Conservation (phyloP, 768 basidiomycete species). For the Trametes gibbosa region DNA sequence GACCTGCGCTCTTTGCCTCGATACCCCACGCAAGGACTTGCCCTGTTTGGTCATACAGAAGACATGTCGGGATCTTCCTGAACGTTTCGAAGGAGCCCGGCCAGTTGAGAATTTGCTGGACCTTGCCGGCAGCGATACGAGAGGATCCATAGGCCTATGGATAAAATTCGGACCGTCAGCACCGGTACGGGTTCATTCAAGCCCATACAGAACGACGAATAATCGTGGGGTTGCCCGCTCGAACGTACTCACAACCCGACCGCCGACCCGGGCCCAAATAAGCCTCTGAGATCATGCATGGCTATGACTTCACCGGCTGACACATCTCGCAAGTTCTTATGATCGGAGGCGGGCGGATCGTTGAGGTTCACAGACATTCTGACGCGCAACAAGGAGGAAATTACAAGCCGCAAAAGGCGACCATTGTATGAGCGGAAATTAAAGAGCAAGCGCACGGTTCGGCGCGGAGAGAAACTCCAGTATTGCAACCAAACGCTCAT, state of each 20-base stretch:
- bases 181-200: not conserved
- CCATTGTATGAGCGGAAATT: too few relatives aligned
- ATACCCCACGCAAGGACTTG: constrained; percentile 81
- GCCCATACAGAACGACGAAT: not conserved
- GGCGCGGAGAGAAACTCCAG: too few relatives aligned
- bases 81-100: constrained; percentile 84
- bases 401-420: too few relatives aligned
- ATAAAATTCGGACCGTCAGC: not conserved
- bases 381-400: too few relatives aligned
- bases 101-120: constrained; percentile 87
- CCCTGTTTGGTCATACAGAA: constrained; percentile 74
- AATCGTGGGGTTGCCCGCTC: not conserved
- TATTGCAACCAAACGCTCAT: too few relatives aligned
- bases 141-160: constrained; percentile 81
- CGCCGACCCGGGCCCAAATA: too few relatives aligned
- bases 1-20: constrained; percentile 79
- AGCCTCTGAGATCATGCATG: too few relatives aligned
- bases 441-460: too few relatives aligned
- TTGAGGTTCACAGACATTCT: too few relatives aligned
- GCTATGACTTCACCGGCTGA: too few relatives aligned
- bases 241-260: not conserved
- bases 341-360: too few relatives aligned
- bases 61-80: constrained; percentile 79
- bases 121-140: constrained; percentile 71
- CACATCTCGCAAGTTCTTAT: too few relatives aligned